Base-by-base conservation (phyloP, 768 basidiomycete genomes). In the Sistotremastrum suecicum region DNA sequence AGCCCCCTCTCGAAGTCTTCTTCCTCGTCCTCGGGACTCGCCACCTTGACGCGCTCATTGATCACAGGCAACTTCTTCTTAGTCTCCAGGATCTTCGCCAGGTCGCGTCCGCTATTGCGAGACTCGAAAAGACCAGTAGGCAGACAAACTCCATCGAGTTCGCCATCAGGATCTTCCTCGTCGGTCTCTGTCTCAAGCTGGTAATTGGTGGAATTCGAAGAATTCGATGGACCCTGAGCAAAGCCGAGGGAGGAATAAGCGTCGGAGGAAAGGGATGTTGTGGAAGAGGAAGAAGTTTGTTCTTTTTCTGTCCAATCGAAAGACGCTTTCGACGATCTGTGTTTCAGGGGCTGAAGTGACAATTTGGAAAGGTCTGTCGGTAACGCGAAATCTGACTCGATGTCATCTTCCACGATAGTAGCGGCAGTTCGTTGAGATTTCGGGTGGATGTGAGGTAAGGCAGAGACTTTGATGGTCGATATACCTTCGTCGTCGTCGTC, bases 1-100 rank as follows among this genome's bases (percentile, higher is more conserved):
- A 91, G 77, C 9, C 87, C 87, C 49, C 73, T 73, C 61, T 91
- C 87, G 51, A 89, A 88, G 59, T 88, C 83, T 49, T 89, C 86
- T 54, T 90, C 87, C 8, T 20, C 20, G 20, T 69, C 75, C 59
- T 86, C 76, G 10, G 78, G 73, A 48, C 63, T 69, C 29, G 75
- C 64, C 5, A 73, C 56, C 51, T 75, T 80, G 51, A 71, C 59
- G 12, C 63, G 63, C 28, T 72, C 70, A 12, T 76, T 74, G 40
- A 68, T 70, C 59, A 75, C 70, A 53, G 76, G 76, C 28, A 61
- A 54, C 53, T 67, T 71, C 64, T 73, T 75, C 65, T 72, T 75
- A 50, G 60, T 58, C 53, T 76, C 75, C 37, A 75, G 64, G 35
- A 76, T 66, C 55, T 66, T 69, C 53, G 66, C 63, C 2, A 74